phyloP scores from a whole-genome alignment of 2,329 filamentous ascomycete species.

The Cadophora malorum region DNA sequence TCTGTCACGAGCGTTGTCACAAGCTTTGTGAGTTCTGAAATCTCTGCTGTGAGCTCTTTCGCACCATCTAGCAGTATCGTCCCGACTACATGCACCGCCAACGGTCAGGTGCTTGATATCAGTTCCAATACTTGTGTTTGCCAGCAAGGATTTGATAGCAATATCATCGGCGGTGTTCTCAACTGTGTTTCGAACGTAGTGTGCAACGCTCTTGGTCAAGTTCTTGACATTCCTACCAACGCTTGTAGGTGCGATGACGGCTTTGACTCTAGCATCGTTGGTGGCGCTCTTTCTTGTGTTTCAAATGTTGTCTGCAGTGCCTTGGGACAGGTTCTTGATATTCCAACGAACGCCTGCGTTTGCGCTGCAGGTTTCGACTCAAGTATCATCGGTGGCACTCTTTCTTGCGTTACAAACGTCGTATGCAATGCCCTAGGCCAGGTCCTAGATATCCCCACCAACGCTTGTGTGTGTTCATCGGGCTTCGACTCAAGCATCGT shows the following conservation, averaged over 20 bases:
- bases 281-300: not conserved
- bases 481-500: not conserved
- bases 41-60: not conserved
- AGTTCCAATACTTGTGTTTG: not conserved
- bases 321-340: not conserved
- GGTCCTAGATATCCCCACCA: not conserved
- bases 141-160: not conserved
- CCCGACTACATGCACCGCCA: not conserved
- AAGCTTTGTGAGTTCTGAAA: not conserved
- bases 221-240: not conserved
- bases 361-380: not conserved
- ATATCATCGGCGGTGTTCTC: not conserved
- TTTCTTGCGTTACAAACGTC: not conserved
- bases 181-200: not conserved
- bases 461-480: not conserved
- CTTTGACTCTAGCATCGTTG: not conserved
- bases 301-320: not conserved
- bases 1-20: not conserved
- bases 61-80: not conserved
- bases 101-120: not conserved
- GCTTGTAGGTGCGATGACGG: not conserved
- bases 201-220: not conserved
- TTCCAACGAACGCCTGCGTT: not conserved
- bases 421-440: not conserved
- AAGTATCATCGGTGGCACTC: not conserved